Evolutionary conservation across 2,329 filamentous ascomycete species (phyloP), one percentile per base, ranked within the genome.

Genomic region (Sphaerulina populicola): DNA sequence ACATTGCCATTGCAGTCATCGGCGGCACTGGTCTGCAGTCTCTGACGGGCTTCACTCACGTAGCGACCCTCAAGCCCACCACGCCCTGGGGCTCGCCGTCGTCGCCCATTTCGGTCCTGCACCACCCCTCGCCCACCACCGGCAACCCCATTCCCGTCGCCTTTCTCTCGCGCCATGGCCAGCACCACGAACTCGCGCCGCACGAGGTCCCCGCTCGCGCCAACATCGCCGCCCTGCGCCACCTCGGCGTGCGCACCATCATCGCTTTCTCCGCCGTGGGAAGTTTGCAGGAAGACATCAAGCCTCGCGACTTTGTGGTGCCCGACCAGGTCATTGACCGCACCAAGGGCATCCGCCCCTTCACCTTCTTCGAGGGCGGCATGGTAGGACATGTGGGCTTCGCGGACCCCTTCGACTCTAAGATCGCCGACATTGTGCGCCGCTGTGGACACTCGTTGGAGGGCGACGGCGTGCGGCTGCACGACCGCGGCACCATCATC

Each of bases 271-370:
- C 85, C 58, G 93, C 93, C 44, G 93, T 98, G 51, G 93, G 93
- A 56, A 91, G 85, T 64, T 75, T 98, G 67, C 88, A 86, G 68
- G 93, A 96, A 74, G 81, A 88, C 65, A 91, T 98, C 69, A 88
- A 86, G 72, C 93, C 93, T 39, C 85, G 93, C 72, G 93, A 98
- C 75, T 98, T 98, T 69, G 87, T 97, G 46, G 79, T 98, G 10
- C 93, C 91, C 0, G 89, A 96, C 72, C 93, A 98, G 75, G 80
- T 94, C 69, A 96, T 97, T 68, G 93, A 98, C 74, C 87, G 91
- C 57, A 97, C 91, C 60, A 97, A 96, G 79, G 93, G 91, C 48
- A 77, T 95, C 57, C 79, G 93, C 6, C 89, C 91, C 2, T 96
- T 91, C 70, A 97, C 93, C 23, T 98, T 95, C 75, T 98, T 97